Base-by-base conservation (phyloP, 2,329 filamentous ascomycete genomes). In the Colletotrichum australisinense region DNA sequence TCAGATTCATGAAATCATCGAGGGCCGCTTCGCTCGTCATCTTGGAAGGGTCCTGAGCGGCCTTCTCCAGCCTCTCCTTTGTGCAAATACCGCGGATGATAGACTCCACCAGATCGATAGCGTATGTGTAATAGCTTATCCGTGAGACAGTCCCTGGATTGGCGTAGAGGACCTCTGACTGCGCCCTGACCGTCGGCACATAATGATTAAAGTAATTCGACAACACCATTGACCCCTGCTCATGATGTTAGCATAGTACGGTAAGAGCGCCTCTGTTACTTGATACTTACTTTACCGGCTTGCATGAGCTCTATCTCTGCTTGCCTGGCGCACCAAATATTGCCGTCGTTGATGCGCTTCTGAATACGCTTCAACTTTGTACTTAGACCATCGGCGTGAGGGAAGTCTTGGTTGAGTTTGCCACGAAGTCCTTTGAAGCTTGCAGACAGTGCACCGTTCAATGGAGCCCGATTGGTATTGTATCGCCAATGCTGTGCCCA, bases 271-370 rank as follows among this genome's bases (percentile, higher is more conserved):
- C 24, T 32, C 24, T 22, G 53, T 4, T 71, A 82, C 3, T 8
- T 22, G 26, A 35, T 11, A 59, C 30, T 77, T 77, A 89, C 88
- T 83, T 86, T 88, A 75, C 88, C 88, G 14, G 83, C 83, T 67
- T 86, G 83, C 63, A 90, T 82, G 5, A 89, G 76, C 70, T 89
- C 86, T 22, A 90, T 78, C 78, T 90, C 88, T 1, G 88, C 78
- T 58, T 83, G 84, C 16, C 88, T 84, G 22, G 85, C 80, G 19
- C 84, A 87, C 16, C 75, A 78, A 24, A 86, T 80, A 55, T 77
- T 78, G 9, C 83, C 83, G n/a, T 76, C 78, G 35, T 77, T 77
- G 63, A 86, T 78, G 16, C 80, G 81, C 52, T 81, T 78, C 28
- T 80, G 74, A 5, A 89, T 78, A 4, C 77, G 76, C 38, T 78